phyloP scores from a whole-genome alignment of 306 rosid genomes.

The Carpinus fangiana region DNA sequence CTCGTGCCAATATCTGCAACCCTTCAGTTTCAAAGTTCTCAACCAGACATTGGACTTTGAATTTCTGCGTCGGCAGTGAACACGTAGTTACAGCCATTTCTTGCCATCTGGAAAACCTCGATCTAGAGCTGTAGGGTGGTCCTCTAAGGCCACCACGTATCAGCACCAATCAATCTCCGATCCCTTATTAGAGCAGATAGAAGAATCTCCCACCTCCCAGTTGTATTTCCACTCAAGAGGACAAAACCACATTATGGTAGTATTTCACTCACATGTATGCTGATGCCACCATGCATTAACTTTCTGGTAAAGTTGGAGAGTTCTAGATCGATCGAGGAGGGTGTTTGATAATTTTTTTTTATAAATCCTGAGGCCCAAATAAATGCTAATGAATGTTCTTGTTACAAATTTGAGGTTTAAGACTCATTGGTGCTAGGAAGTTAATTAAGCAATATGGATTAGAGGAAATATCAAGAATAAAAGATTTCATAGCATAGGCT shows the following conservation, averaged over 20 bases:
- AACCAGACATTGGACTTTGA: constrained; percentile 2
- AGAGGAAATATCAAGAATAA: not conserved
- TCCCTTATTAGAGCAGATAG: not conserved
- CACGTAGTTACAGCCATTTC: constrained; percentile 3
- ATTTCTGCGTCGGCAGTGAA: not conserved
- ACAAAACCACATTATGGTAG: too few species aligned
- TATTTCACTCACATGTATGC: too few species aligned
- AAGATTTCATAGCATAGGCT: too few species aligned
- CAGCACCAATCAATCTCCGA: not conserved
- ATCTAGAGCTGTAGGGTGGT: not conserved
- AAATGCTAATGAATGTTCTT: too few species aligned
- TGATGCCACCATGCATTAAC: too few species aligned
- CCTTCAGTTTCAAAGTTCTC: not conserved
- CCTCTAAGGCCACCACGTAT: not conserved
- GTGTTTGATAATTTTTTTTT: too few species aligned
- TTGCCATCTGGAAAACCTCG: constrained; percentile 8
- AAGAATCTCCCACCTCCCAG: too few species aligned
- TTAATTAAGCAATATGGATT: not conserved
- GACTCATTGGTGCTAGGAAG: not conserved
- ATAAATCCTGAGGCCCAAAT: too few species aligned
- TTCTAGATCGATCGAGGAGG: too few species aligned
- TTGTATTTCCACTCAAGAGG: too few species aligned
- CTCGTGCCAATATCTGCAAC: not conserved
- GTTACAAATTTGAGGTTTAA: constrained; percentile 8
- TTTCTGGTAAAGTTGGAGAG: too few species aligned